These are phyloP conservation scores for Tagetes patula DNA, from an alignment of 129 eudicot genomes.

Conservation along the genomic window DNA sequence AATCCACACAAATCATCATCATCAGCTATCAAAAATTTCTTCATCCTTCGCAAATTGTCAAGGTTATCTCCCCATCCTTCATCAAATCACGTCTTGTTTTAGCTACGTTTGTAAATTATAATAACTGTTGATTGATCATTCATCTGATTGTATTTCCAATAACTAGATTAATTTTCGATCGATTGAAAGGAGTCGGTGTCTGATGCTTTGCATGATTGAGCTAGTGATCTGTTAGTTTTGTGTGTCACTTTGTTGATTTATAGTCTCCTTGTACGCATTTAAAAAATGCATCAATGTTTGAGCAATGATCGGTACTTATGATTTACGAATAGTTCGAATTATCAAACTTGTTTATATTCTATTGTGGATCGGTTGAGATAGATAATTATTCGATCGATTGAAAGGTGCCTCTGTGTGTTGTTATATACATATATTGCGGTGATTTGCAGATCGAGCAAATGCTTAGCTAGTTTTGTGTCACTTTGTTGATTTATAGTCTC, in stretches of 20 bases:
- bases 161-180: background rate
- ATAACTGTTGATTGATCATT: background rate
- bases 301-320: background rate
- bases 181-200: no score
- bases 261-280: no score
- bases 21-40: background rate
- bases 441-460: background rate
- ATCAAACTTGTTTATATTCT: background rate
- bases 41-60: background rate
- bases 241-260: no score
- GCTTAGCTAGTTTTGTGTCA: background rate
- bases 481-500: slow-evolving; percentile 8
- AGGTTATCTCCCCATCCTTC: slow-evolving; percentile 22
- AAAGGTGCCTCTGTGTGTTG: background rate
- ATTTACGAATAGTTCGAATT: background rate
- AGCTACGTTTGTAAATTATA: background rate
- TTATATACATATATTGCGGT: background rate
- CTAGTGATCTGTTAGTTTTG: no score
- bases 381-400: background rate
- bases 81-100: background rate
- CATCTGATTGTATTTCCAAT: background rate
- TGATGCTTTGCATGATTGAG: no score
- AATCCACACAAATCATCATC: background rate
- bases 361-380: background rate
- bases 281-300: no score